phyloP scores from a whole-genome alignment of 2,329 filamentous ascomycete species.

The Diplodia intermedia region DNA sequence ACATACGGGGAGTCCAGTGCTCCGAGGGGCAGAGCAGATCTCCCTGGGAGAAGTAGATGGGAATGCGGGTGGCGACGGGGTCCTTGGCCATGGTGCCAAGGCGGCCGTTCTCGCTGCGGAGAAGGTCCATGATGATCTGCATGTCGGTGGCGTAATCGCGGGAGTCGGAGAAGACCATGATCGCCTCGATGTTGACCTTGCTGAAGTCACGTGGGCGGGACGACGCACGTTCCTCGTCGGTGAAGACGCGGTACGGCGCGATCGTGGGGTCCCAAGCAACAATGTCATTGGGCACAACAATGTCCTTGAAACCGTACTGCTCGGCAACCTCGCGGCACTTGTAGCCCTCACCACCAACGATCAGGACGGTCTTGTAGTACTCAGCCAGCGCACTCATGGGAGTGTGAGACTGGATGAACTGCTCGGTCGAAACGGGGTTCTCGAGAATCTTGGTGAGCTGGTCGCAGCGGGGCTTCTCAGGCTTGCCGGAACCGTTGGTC shows the following conservation, averaged over 20 bases:
- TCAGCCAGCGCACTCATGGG: slow-evolving; percentile 77
- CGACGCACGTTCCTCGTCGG: slow-evolving; percentile 69
- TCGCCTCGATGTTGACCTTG: slow-evolving; percentile 74
- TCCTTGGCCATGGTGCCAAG: slow-evolving; percentile 70
- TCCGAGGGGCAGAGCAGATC: slow-evolving; percentile 66
- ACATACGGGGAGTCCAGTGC: slow-evolving; percentile 71
- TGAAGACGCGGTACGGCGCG: slow-evolving; percentile 72
- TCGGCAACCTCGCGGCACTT: slow-evolving; percentile 76
- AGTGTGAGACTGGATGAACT: slow-evolving; percentile 80
- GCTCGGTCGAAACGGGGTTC: slow-evolving; percentile 70
- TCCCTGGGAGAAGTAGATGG: slow-evolving; percentile 75
- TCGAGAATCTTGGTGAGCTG: slow-evolving; percentile 72
- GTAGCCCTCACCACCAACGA: slow-evolving; percentile 77
- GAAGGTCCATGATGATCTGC: slow-evolving; percentile 77
- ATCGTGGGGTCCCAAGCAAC: slow-evolving; percentile 72
- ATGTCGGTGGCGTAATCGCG: slow-evolving; percentile 77
- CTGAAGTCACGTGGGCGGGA: slow-evolving; percentile 75
- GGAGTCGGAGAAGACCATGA: slow-evolving; percentile 76
- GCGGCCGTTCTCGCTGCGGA: slow-evolving; percentile 71
- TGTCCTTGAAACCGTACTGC: slow-evolving; percentile 75
- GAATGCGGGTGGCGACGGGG: slow-evolving; percentile 70
- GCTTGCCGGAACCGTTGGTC: slow-evolving; percentile 77
- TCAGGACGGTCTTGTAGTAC: slow-evolving; percentile 78
- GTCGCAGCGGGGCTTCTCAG: slow-evolving; percentile 67
- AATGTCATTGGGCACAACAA: slow-evolving; percentile 76